Evolutionary conservation across 345 rosid species (phyloP), one percentile per base, ranked within the genome.

Genomic region (Triadica sebifera): DNA sequence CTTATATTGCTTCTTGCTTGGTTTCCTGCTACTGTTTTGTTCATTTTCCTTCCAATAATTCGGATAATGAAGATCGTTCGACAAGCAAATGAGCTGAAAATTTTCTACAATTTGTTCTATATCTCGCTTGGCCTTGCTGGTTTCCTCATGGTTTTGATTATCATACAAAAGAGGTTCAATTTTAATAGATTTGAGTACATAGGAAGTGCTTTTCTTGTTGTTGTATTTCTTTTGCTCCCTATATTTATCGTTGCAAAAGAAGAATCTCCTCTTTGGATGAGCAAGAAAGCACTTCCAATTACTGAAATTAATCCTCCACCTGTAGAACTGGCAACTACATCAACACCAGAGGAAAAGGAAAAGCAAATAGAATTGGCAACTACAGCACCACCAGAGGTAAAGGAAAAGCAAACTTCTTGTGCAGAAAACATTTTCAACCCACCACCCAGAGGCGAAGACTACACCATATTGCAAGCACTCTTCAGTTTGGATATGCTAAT

Each of bases 1-100:
- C 72, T 72, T 15, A 72, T 77, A 53, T 51, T 77, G 68, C 76
- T 77, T 1, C 67, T 77, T 67, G 80, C 76, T 39, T 77, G 76
- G 80, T 68, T 77, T 46, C 80, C 80, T 2, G 29, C 69, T 3
- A 16, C 58, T 66, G 67, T 72, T 77, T 47, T 72, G 1, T 67
- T 77, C 19, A 11, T 55, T 6, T 77, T 77, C 49, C 72, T 66
- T 5, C 68, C 20, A 0, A 66, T 60, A 3, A 50, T 77, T 67
- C 69, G 80, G 7, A 58, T 47, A 15, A 72, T 34, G 62, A 72
- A 72, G 60, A 13, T 50, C 22, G 73, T 38, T 29, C 34, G 34
- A 29, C 80, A 77, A 29, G 62, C 10, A n/a, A 74, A 74, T 5
- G 81, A 74, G 65, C 71, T 69, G 16, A 34, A 55, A 12, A 62